Evolutionary conservation across 1,284 basidiomycete genomes (phyloP).

Genomic region (Cryptococcus floricola): DNA sequence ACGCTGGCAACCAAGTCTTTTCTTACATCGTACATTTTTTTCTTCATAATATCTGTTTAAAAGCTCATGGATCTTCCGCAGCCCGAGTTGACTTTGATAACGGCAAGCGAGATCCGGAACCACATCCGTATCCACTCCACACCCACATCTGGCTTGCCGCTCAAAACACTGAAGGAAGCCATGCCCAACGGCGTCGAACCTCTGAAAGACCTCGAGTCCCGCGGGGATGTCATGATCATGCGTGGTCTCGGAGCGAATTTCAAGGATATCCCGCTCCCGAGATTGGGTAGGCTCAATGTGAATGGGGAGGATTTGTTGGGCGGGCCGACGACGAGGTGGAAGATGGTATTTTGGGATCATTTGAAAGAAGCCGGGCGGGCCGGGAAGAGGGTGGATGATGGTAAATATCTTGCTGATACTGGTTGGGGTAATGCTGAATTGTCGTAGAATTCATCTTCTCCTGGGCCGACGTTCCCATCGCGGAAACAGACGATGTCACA

Average conservation of each 20-base stretch:
- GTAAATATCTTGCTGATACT: constrained; percentile 20
- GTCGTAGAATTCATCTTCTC: constrained; percentile 37
- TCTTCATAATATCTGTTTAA: neutral
- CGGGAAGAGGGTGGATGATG: constrained; percentile 39
- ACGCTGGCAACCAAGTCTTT: constrained; percentile 41
- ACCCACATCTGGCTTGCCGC: constrained; percentile 26
- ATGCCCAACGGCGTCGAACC: constrained; percentile 22
- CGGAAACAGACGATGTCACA: constrained; percentile 43
- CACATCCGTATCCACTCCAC: constrained; percentile 42
- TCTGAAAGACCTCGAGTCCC: constrained; percentile 33
- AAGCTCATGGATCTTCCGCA: constrained; percentile 6
- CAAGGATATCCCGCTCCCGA: constrained; percentile 40
- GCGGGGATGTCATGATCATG: constrained; percentile 44
- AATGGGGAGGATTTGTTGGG: constrained; percentile 31
- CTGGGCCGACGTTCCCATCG: constrained; percentile 46
- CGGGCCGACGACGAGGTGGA: constrained; percentile 35
- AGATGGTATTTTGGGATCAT: constrained; percentile 46
- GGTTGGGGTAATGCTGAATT: neutral
- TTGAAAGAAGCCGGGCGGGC: constrained; percentile 37
- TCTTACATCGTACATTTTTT: constrained; percentile 38
- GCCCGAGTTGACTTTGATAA: constrained; percentile 40
- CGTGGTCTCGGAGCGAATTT: constrained; percentile 34
- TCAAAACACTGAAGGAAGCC: constrained; percentile 33
- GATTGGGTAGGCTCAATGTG: constrained; percentile 39
- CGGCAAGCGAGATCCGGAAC: constrained; percentile 30